phyloP scores from a whole-genome alignment of 257 asterid species.

The Scutellaria minor region DNA sequence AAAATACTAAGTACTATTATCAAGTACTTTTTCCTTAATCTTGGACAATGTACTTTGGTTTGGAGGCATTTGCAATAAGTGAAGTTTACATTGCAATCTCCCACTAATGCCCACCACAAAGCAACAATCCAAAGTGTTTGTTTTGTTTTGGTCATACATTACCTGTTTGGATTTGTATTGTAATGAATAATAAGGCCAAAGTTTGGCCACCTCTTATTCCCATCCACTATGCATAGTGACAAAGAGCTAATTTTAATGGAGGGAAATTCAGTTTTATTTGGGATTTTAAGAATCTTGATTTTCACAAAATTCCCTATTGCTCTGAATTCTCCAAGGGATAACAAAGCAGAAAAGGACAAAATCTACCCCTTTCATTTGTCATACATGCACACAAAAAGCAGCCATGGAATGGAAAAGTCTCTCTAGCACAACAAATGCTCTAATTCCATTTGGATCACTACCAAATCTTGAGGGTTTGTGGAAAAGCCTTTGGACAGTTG shows the following conservation, averaged over 20 bases:
- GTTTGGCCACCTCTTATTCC: slow-evolving; percentile 58
- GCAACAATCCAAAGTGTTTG: slow-evolving; percentile 42
- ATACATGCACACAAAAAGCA: slow-evolving; percentile 38
- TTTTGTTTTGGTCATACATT: slow-evolving; percentile 42
- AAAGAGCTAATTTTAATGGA: slow-evolving; percentile 35
- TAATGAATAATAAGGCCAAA: slow-evolving; percentile 47
- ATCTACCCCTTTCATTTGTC: slow-evolving; percentile 48
- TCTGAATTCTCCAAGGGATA: slow-evolving; percentile 48
- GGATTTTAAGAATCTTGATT: slow-evolving; percentile 35
- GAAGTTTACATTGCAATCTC: slow-evolving; percentile 41
- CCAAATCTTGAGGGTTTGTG: slow-evolving; percentile 14
- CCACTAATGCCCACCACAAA: slow-evolving; percentile 34
- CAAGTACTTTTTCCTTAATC: not conserved
- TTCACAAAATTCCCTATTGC: slow-evolving; percentile 41
- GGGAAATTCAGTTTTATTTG: slow-evolving; percentile 25
- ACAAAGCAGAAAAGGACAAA: slow-evolving; percentile 45
- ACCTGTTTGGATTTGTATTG: slow-evolving; percentile 41
- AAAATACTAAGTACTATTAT: not conserved
- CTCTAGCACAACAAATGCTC: slow-evolving; percentile 36
- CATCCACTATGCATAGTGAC: slow-evolving; percentile 50
- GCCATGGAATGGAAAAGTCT: slow-evolving; percentile 38
- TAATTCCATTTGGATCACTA: slow-evolving; percentile 39
- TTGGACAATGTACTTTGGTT: not conserved
- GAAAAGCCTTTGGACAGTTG: not conserved
- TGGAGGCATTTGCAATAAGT: not conserved